Percentiles rank a stretch among this genome's conserved stretches.
Conservation (phyloP, 306 rosid species). For the Vigna trinervia region DNA sequence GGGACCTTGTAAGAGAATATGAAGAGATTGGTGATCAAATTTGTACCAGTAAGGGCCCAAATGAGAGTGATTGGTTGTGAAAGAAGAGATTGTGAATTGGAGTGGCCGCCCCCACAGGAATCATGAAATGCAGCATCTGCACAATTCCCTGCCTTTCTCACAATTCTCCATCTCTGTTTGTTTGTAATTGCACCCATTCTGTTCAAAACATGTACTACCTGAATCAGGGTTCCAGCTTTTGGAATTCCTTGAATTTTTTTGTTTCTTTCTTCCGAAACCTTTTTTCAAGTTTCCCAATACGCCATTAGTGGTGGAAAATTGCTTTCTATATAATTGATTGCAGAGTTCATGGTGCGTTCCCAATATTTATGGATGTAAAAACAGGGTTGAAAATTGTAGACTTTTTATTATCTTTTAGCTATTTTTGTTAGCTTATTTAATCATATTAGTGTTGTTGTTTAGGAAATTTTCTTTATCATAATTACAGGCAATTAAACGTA, state of each 20-base stretch:
- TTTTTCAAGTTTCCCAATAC: no score
- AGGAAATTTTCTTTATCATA: not conserved
- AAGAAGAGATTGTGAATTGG: conserved; percentile 17
- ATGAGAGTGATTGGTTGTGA: not conserved
- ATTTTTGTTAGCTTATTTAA: not conserved
- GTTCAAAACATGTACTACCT: not conserved
- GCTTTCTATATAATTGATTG: no score
- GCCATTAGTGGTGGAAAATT: no score
- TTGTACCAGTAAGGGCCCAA: conserved; percentile 2
- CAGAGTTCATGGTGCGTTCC: no score
- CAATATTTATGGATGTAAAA: no score
- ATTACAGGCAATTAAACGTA: no score
- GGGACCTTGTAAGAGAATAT: conserved; percentile 17
- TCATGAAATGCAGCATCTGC: conserved; percentile 7
- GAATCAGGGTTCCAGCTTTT: not conserved
- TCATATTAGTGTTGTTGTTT: not conserved
- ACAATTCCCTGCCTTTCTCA: not conserved
- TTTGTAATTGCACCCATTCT: not conserved
- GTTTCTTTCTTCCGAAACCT: not conserved
- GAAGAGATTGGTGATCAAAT: not conserved
- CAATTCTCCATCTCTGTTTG: not conserved
- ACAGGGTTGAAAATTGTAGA: no score
- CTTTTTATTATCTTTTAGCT: not conserved
- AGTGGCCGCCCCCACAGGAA: conserved; percentile 3
- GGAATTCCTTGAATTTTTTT: not conserved